phyloP scores from a whole-genome alignment of 345 rosid genomes.

The Bruguiera sexangula region DNA sequence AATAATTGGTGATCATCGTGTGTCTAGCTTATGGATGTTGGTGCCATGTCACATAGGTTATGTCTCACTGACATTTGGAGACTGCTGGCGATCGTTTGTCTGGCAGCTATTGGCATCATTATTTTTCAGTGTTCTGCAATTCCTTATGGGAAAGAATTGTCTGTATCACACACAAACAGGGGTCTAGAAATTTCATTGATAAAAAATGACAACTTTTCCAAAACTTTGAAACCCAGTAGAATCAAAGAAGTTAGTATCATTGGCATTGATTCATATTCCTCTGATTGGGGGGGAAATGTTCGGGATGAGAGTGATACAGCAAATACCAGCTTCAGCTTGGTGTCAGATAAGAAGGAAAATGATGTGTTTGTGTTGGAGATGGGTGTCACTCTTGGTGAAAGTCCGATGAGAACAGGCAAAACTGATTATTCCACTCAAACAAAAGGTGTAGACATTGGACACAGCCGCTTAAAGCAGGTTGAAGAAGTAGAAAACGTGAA shows the following conservation, averaged over 20 bases:
- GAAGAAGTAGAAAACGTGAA: slow-evolving; percentile 4
- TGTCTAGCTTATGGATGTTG: slow-evolving; percentile 31
- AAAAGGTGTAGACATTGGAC: slow-evolving; percentile 12
- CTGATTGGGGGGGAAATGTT: slow-evolving; percentile 26
- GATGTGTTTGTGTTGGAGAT: slow-evolving; percentile 5
- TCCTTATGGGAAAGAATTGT: slow-evolving; percentile 26
- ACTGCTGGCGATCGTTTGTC: slow-evolving; percentile 35
- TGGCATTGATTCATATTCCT: slow-evolving; percentile 22
- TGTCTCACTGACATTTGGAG: slow-evolving; percentile 44
- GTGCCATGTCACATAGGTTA: slow-evolving; percentile 24
- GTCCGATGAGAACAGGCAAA: slow-evolving; percentile 16
- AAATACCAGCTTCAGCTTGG: slow-evolving; percentile 11
- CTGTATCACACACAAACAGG: slow-evolving; percentile 17
- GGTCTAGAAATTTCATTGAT: slow-evolving; percentile 20
- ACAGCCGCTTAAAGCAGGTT: slow-evolving; percentile 12
- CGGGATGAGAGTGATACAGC: slow-evolving; percentile 9
- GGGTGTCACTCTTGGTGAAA: slow-evolving; percentile 6
- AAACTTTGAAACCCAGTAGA: slow-evolving; percentile 17
- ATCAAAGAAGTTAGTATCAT: slow-evolving; percentile 9
- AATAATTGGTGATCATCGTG: slow-evolving; percentile 6
- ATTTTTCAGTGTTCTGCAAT: slow-evolving; percentile 44
- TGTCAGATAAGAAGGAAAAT: background rate
- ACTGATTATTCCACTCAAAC: slow-evolving; percentile 14
- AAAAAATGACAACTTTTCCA: slow-evolving; percentile 21
- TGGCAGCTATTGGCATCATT: slow-evolving; percentile 33